Evolutionary conservation across 208 protist genomes (phyloP), one percentile per base, ranked within the genome.

Genomic region (Dictyostelium gargantuum): DNA sequence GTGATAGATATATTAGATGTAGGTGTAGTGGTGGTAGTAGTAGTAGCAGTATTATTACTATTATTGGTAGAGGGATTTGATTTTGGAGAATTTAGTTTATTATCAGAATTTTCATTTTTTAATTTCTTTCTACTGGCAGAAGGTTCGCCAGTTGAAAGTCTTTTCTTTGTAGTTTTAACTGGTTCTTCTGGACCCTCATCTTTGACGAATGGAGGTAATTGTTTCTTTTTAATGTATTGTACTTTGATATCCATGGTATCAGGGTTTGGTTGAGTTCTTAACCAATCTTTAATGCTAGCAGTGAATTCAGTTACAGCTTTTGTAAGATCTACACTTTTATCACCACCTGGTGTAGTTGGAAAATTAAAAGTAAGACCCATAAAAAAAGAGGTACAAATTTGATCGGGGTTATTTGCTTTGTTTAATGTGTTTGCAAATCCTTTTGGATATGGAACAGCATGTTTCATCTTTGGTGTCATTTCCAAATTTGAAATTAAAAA

Each of bases 401-500:
- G 26, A 23, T 29, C 50, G 5, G 38, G 11, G 23, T 23, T 6
- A 32, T 40, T 21, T 21, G 6, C 6, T 35, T 26, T 44, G 15
- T 50, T 0, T 9, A 35, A 0, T 46, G 56, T 72, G n/a, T 93
- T 80, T 23, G 73, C 50, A 58, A 81, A 93, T 42, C 10, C 48
- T 35, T 80, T 80, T 58, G 93, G 91, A 66, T 66, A 93, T n/a
- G 93, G 93, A 29, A 84, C 56, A 35, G 93, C 93, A 56, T 58
- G 48, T 29, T 94, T 94, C 35, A 96, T 76, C 9, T 89, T 79
- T 32, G 76, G 63, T 29, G 91, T 93, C 9, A 42, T 29, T 74
- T 96, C 95, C 21, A 96, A 77, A 21, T 73, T 74, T 40, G 44
- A 72, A 44, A 96, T 84, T 11, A 96, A 80, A 32, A 93, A 80